Conservation (phyloP, 2,329 filamentous ascomycete genomes). For the Cordyceps javanica region DNA sequence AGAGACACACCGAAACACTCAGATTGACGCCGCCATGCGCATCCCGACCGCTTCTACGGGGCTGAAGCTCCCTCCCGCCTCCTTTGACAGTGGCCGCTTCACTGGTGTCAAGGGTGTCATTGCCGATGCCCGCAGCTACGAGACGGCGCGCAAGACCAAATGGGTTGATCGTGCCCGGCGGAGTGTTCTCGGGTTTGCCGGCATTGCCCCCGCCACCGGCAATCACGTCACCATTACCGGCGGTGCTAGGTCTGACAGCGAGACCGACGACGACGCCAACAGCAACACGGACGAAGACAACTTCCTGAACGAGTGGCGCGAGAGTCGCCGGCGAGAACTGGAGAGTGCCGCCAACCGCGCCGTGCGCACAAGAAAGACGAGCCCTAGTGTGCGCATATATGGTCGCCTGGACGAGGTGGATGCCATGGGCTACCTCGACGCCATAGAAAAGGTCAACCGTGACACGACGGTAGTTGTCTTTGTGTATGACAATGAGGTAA, state of each 20-base stretch:
- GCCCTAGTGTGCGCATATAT: constrained; percentile 70
- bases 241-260: constrained; percentile 34
- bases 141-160: constrained; percentile 55
- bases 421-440: constrained; percentile 88
- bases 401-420: constrained; percentile 80
- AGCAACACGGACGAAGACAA: constrained; percentile 64
- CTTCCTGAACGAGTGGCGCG: constrained; percentile 82
- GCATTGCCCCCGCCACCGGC: constrained; percentile 17
- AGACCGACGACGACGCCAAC: constrained; percentile 38
- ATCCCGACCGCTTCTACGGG: constrained; percentile 47
- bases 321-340: constrained; percentile 71
- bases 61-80: constrained; percentile 55
- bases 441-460: constrained; percentile 79
- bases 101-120: constrained; percentile 86
- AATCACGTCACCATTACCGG: constrained; percentile 26
- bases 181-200: constrained; percentile 47
- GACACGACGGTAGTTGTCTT: constrained; percentile 88
- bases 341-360: constrained; percentile 51
- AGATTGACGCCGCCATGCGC: constrained; percentile 60
- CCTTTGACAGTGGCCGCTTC: constrained; percentile 61
- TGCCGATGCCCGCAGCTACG: constrained; percentile 72
- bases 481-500: constrained; percentile 82
- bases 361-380: constrained; percentile 61
- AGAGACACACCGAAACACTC: constrained; percentile 44
- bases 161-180: constrained; percentile 48